Base-by-base conservation (phyloP, 352 stramenopile genomes). In the Phytopythium helicoides region DNA sequence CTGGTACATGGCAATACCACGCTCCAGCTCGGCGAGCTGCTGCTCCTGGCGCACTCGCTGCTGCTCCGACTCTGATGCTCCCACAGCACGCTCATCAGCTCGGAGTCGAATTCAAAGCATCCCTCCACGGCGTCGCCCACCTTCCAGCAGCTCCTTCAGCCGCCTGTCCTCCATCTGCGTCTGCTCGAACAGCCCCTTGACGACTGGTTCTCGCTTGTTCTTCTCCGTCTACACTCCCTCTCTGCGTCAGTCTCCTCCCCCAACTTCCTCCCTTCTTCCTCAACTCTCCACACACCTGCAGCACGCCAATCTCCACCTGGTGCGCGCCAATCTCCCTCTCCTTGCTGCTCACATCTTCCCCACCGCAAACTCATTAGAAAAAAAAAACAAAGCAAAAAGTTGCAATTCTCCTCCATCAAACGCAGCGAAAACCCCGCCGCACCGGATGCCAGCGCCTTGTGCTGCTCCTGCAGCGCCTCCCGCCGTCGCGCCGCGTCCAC, bases 301-400 rank as follows among this genome's bases (percentile, higher is more conserved):
- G 46, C 47, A 88, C 69, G 46, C 88, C 73, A 47, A 90, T 86
- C 64, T 90, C 80, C 49, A 87, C 66, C 46, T 88, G 58, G 42
- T 76, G 73, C 15, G 66, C 63, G 21, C 64, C 78, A 36, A 88
- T 54, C 40, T 74, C 62, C n/a, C 62, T 70, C 60, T 86, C 74
- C 48, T 86, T 81, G 16, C 77, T 58, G 12, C 76, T 62, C 7
- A 49, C 39, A 19, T 25, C 55, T 60, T 14, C 31, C 40, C 15
- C 3, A 21, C 6, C 31, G 23, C 12, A 21, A 37, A 14, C 28
- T 33, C 28, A 9, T 33, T 9, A 33, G 9, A 34, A 15, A 34
- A 37, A 14, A 36, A 34, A 8, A 47, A 5, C 28, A 51, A 39
- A 11, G 37, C 41, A 57, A 12, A 38, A 12, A n/a, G n/a, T n/a